Percentiles rank a stretch among this genome's conserved stretches.
Evolutionary conservation across 805 yeast species (phyloP).

Genomic region (Saturnispora gosingensis): DNA sequence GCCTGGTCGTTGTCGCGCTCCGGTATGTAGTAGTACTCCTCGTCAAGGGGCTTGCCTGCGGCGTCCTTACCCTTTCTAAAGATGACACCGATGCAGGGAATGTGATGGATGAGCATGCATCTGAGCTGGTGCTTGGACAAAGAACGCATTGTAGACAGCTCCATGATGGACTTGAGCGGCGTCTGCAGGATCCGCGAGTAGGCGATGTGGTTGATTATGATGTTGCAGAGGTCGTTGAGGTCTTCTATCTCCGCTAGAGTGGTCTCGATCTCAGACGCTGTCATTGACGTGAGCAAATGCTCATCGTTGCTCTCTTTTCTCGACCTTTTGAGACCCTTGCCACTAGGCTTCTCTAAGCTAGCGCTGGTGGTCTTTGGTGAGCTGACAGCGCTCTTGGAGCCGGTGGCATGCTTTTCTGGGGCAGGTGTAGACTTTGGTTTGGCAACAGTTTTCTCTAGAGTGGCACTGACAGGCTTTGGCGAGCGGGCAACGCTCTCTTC

Average conservation of each 20-base stretch:
- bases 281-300: conserved; percentile 12
- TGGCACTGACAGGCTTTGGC: background rate
- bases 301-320: conserved; percentile 7
- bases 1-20: conserved; percentile 70
- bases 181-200: conserved; percentile 83
- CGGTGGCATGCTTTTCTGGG: no score
- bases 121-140: conserved; percentile 38
- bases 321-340: conserved; percentile 8
- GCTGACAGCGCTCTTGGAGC: background rate
- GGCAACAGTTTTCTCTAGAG: background rate
- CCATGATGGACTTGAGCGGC: conserved; percentile 59
- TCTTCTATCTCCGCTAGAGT: conserved; percentile 30
- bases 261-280: conserved; percentile 21
- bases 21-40: conserved; percentile 84
- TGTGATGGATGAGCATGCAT: conserved; percentile 33
- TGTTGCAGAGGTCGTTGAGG: conserved; percentile 46
- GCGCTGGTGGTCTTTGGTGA: background rate
- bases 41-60: conserved; percentile 89
- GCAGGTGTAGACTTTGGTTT: no score
- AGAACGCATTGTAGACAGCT: conserved; percentile 44
- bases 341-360: background rate
- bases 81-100: conserved; percentile 77
- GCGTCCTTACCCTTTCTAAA: conserved; percentile 91
- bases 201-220: conserved; percentile 77
- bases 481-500: background rate